phyloP scores from a whole-genome alignment of 73 alveolate species.

The Paramecium octaurelia region DNA sequence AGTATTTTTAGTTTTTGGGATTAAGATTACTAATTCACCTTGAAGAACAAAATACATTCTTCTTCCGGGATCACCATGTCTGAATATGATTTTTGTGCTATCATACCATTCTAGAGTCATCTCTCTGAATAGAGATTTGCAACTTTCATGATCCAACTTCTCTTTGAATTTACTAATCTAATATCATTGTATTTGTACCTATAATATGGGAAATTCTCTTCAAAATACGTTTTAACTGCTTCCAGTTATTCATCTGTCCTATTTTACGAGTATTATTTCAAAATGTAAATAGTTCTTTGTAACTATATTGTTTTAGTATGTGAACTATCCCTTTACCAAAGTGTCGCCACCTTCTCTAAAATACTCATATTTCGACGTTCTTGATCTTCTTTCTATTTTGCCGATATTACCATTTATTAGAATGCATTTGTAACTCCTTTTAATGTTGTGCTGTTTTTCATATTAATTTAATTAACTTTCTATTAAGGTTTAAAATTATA shows the following conservation, averaged over 20 bases:
- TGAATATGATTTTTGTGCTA: background rate
- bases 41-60: constrained; percentile 6
- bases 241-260: background rate
- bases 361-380: background rate
- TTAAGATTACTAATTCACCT: constrained; percentile 15
- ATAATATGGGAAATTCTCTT: background rate
- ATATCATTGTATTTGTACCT: background rate
- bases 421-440: background rate
- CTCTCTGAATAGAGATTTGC: background rate
- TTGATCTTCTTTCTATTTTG: background rate
- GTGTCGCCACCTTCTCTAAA: background rate
- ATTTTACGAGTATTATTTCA: background rate
- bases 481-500: background rate
- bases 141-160: background rate
- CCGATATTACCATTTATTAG: background rate
- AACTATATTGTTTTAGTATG: background rate
- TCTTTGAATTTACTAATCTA: background rate
- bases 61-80: constrained; percentile 31
- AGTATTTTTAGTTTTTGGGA: background rate
- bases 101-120: background rate
- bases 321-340: background rate
- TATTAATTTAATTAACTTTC: background rate
- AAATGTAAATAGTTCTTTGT: background rate
- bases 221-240: background rate
- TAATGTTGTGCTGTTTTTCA: background rate